Evolutionary conservation across 352 stramenopile species (phyloP).

Genomic region (Globisporangium perplexum): DNA sequence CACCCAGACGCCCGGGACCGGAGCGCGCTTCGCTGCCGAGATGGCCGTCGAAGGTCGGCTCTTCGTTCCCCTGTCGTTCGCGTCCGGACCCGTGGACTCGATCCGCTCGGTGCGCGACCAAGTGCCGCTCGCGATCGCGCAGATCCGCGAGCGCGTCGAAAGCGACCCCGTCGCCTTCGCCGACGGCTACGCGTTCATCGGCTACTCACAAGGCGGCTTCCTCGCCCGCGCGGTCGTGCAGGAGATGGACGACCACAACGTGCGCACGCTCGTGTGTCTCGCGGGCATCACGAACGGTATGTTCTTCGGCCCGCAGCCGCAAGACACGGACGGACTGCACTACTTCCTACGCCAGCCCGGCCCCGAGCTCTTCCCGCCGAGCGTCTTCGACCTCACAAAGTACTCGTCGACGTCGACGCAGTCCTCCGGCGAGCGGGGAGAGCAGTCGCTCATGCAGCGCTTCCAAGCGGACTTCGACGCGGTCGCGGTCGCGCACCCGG

Average conservation of each 20-base stretch:
- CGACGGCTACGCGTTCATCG: slow-evolving; percentile 41
- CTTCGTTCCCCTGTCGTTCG: slow-evolving; percentile 32
- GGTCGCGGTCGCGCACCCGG: slow-evolving; percentile 13
- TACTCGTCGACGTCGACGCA: slow-evolving; percentile 10
- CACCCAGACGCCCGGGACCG: slow-evolving; percentile 14
- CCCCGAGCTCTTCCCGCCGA: slow-evolving; percentile 15
- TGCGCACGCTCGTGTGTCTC: slow-evolving; percentile 38
- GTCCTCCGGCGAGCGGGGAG: too few species aligned
- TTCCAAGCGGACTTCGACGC: slow-evolving; percentile 28
- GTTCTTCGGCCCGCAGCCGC: slow-evolving; percentile 37
- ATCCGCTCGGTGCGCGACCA: slow-evolving; percentile 27
- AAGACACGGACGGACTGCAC: slow-evolving; percentile 5
- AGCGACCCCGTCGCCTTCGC: slow-evolving; percentile 17
- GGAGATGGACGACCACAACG: slow-evolving; percentile 51
- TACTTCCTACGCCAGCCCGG: slow-evolving; percentile 7
- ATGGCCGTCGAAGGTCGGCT: slow-evolving; percentile 20
- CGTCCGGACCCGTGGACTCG: not conserved
- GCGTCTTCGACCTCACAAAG: slow-evolving; percentile 25
- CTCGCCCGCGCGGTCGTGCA: slow-evolving; percentile 40
- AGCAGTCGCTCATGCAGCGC: slow-evolving; percentile 7
- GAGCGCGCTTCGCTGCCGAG: slow-evolving; percentile 20
- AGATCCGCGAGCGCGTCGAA: slow-evolving; percentile 21
- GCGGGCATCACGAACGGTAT: slow-evolving; percentile 35
- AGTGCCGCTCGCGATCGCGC: slow-evolving; percentile 29
- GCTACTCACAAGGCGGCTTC: slow-evolving; percentile 35